These are phyloP conservation scores for Plasmodium vivax DNA, from an alignment of 169 alveolate genomes.

Conservation along the genomic window DNA sequence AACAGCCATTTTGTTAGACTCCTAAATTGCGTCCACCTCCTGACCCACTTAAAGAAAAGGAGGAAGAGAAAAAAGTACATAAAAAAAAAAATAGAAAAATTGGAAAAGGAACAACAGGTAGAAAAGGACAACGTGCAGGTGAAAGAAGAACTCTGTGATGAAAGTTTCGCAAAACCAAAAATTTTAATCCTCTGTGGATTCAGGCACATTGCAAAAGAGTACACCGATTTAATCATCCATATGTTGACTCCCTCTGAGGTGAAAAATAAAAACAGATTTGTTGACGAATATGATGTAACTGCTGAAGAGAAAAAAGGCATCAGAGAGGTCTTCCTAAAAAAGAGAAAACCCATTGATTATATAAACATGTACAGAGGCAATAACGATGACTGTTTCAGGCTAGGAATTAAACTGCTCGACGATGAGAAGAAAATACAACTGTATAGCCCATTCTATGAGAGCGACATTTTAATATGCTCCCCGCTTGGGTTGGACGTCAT, in stretches of 20 bases:
- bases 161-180: slow-evolving; percentile 78
- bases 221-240: slow-evolving; percentile 66
- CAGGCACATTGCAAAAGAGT: slow-evolving; percentile 73
- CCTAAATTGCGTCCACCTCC: slow-evolving; percentile 19
- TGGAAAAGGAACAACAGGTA: slow-evolving; percentile 42
- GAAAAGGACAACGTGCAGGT: slow-evolving; percentile 28
- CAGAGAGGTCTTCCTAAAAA: slow-evolving; percentile 68
- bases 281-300: slow-evolving; percentile 79
- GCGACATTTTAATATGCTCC: slow-evolving; percentile 91
- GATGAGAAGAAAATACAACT: slow-evolving; percentile 82
- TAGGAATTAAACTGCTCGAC: slow-evolving; percentile 86
- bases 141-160: slow-evolving; percentile 76
- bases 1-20: slow-evolving; percentile 50
- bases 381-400: slow-evolving; percentile 88
- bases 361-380: slow-evolving; percentile 84
- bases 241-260: slow-evolving; percentile 62
- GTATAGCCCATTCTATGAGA: slow-evolving; percentile 86
- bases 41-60: slow-evolving; percentile 55
- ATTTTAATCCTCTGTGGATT: slow-evolving; percentile 76
- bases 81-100: slow-evolving; percentile 56
- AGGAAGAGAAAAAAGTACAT: slow-evolving; percentile 59
- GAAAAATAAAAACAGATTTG: slow-evolving; percentile 80
- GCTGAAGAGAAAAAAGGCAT: slow-evolving; percentile 77
- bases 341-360: slow-evolving; percentile 79
- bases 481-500: slow-evolving; percentile 89